Base-by-base conservation (phyloP, 2,329 filamentous ascomycete species). In the Aspergillus phoenicis region DNA sequence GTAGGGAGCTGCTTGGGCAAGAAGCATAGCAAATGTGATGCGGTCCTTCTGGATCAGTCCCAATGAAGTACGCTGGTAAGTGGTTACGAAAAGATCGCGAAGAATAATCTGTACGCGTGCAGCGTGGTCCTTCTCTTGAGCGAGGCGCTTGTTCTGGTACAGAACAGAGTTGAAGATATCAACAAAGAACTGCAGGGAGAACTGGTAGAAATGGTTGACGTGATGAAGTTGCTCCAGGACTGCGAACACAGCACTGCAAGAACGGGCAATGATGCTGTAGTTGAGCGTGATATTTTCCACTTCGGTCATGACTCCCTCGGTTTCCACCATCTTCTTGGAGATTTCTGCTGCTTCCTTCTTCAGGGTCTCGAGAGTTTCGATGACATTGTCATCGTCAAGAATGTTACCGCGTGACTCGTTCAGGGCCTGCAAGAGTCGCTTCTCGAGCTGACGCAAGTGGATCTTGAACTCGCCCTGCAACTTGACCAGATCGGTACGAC, bases 181-280 rank as follows among this genome's bases (percentile, higher is more conserved):
- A 58, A 97, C 86, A 80, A 99, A 99, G 80, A 97, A 99, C 77
- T 97, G 93, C 62, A 99, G 84, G 39, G 95, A 99, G 83, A 99
- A 99, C 75, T 98, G 96, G 78, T 99, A 99, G 80, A 98, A 98
- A 82, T 98, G 95, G 77, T 99, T 97, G 75, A 99, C 89, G 74
- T 97, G 96, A 78, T 98, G 94, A 60, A 99, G 86, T 77, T 99
- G 94, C 80, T 99, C 96, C 63, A 99, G 83, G 13, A 99, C 91
- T 33, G 96, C 93, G 75, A 98, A 99, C 45, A 99, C 94, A 58
- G 95, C 93, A 80, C 94, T 97, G 85, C 95, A 99, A 45, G 95
- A 94, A 70, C 89, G 87, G 59, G 95, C 95, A 77, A 99, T 93
- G 66, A 96, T 88, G 73, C 90, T 91, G 84, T 99, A 99, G 77